Conservation (phyloP, 139 green algal species). For the Axilococcus clingmanii region DNA sequence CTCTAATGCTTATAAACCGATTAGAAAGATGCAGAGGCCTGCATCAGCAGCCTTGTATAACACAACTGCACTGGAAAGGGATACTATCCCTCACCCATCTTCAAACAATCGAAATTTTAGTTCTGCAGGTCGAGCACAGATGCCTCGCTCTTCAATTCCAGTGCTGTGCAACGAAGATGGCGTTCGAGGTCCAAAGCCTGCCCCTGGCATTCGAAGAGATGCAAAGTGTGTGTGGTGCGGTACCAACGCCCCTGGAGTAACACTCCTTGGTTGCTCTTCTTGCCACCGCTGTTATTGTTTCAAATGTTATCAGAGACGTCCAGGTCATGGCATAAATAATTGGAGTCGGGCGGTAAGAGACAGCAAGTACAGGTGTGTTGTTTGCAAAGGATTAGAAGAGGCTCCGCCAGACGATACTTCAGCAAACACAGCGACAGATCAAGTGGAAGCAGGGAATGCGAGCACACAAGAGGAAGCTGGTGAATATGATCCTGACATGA, state of each 20-base stretch:
- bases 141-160: too few species aligned
- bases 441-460: neutral
- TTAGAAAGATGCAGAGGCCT: neutral
- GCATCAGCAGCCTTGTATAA: neutral
- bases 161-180: neutral
- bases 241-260: neutral
- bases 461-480: neutral
- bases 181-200: neutral
- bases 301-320: conserved; percentile 28
- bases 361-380: conserved; percentile 11
- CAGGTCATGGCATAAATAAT: conserved; percentile 18
- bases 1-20: neutral
- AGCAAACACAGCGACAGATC: neutral
- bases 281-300: conserved; percentile 27
- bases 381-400: conserved; percentile 18
- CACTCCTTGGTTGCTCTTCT: neutral
- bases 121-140: too few species aligned
- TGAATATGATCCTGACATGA: neutral
- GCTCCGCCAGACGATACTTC: conserved; percentile 7
- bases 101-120: neutral
- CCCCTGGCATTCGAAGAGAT: neutral
- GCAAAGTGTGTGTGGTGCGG: neutral
- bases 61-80: neutral
- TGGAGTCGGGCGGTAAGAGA: conserved; percentile 25
- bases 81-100: neutral